Conservation (phyloP, 2,329 filamentous ascomycete genomes). For the Colletotrichum magnum region DNA sequence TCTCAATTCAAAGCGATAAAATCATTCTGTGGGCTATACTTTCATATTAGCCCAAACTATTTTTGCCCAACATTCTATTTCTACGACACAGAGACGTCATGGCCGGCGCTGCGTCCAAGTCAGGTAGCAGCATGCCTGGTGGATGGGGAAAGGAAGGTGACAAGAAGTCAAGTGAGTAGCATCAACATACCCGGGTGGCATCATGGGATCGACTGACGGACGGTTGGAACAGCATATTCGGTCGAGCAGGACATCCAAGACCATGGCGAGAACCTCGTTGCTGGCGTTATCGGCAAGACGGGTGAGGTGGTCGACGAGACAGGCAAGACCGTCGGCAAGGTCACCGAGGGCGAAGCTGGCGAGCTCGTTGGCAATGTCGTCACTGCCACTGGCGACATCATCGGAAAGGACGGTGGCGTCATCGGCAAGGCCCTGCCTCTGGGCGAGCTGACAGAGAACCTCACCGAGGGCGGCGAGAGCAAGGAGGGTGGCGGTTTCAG, state of each 20-base stretch:
- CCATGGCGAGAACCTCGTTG: slow-evolving; percentile 53
- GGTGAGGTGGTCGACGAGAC: slow-evolving; percentile 61
- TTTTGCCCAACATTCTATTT: slow-evolving; percentile 39
- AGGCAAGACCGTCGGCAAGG: slow-evolving; percentile 59
- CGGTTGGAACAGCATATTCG: slow-evolving; percentile 21
- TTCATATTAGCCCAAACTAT: slow-evolving; percentile 30
- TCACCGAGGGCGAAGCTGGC: slow-evolving; percentile 57
- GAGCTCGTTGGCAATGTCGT: slow-evolving; percentile 59
- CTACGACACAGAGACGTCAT: slow-evolving; percentile 28
- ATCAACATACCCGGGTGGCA: not conserved
- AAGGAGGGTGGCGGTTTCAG: slow-evolving; percentile 47
- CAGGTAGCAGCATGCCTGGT: slow-evolving; percentile 44
- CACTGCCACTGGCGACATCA: slow-evolving; percentile 52
- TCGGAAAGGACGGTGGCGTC: slow-evolving; percentile 55
- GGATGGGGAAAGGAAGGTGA: slow-evolving; percentile 50
- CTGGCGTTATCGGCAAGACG: slow-evolving; percentile 58
- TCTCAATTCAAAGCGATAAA: slow-evolving; percentile 33
- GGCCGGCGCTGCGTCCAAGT: slow-evolving; percentile 39
- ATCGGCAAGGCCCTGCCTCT: slow-evolving; percentile 56
- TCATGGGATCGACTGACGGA: not conserved
- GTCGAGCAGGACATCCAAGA: slow-evolving; percentile 40
- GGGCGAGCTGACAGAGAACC: slow-evolving; percentile 57
- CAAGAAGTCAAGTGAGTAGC: slow-evolving; percentile 49
- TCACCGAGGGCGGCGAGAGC: slow-evolving; percentile 53
- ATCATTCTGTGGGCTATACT: slow-evolving; percentile 32